Evolutionary conservation across 768 basidiomycete genomes (phyloP).

Genomic region (Lactifluus volemus): DNA sequence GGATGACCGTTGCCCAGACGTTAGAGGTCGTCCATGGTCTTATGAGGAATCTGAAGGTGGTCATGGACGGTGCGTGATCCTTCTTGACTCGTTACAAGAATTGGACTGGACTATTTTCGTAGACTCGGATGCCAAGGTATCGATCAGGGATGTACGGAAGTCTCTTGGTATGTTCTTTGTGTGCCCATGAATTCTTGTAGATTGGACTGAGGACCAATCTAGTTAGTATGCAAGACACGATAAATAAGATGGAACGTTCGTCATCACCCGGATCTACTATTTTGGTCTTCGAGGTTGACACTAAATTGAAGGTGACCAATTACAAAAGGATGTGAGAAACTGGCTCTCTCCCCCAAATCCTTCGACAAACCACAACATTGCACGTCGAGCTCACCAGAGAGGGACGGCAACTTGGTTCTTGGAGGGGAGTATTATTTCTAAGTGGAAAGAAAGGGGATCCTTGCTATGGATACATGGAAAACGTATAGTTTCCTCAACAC

Average conservation of each 20-base stretch:
- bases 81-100: neutral
- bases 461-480: too few relatives aligned
- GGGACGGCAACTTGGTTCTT: constrained; percentile 3
- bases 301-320: neutral
- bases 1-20: neutral
- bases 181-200: too few relatives aligned
- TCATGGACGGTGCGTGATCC: neutral
- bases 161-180: neutral
- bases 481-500: too few relatives aligned
- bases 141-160: neutral
- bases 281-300: neutral
- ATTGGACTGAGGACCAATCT: too few relatives aligned
- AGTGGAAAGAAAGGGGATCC: too few relatives aligned
- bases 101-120: neutral
- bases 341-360: constrained; percentile 3
- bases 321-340: neutral
- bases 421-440: neutral
- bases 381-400: neutral
- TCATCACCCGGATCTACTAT: too few relatives aligned
- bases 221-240: too few relatives aligned
- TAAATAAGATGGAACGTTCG: too few relatives aligned
- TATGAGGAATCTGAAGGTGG: neutral
- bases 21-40: neutral
- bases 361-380: neutral
- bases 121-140: constrained; percentile 1